phyloP scores from a whole-genome alignment of 2,329 filamentous ascomycete genomes.

The Amauroascus niger region DNA sequence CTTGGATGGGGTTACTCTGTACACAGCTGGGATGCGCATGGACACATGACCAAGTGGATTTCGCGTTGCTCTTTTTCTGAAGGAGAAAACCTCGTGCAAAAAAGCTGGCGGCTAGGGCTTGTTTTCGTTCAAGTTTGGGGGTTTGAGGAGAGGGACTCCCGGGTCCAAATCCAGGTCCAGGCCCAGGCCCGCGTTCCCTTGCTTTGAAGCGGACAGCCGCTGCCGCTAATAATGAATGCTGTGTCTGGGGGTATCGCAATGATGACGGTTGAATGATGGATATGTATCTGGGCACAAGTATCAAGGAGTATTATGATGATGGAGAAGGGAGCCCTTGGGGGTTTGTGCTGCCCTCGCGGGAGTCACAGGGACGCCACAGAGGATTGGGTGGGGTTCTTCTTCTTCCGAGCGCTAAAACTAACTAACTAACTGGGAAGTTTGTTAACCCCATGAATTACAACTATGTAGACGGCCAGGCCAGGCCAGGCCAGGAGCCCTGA shows the following conservation, averaged over 20 bases:
- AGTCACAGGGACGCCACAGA: too few relatives aligned
- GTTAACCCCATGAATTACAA: too few relatives aligned
- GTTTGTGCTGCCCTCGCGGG: too few relatives aligned
- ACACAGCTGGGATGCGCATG: slow-evolving; percentile 20
- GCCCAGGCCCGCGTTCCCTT: background rate
- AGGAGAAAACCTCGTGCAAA: background rate
- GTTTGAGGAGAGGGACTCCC: background rate
- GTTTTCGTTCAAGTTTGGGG: background rate
- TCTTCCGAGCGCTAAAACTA: too few relatives aligned
- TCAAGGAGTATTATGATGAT: too few relatives aligned
- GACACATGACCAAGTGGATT: slow-evolving; percentile 26
- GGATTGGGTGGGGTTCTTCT: too few relatives aligned
- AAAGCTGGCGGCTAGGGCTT: background rate
- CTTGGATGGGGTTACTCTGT: background rate
- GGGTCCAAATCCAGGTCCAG: slow-evolving; percentile 5
- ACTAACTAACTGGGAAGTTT: too few relatives aligned
- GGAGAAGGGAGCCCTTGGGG: too few relatives aligned
- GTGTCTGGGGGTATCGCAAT: background rate
- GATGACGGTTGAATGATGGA: too few relatives aligned
- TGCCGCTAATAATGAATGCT: background rate
- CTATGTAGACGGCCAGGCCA: too few relatives aligned
- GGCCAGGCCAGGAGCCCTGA: background rate
- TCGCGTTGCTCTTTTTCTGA: background rate
- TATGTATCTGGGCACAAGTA: background rate
- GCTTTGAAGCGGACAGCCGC: slow-evolving; percentile 3